Conservation (phyloP, 1,139 yeast species). For the Nematodospora anomalae region DNA sequence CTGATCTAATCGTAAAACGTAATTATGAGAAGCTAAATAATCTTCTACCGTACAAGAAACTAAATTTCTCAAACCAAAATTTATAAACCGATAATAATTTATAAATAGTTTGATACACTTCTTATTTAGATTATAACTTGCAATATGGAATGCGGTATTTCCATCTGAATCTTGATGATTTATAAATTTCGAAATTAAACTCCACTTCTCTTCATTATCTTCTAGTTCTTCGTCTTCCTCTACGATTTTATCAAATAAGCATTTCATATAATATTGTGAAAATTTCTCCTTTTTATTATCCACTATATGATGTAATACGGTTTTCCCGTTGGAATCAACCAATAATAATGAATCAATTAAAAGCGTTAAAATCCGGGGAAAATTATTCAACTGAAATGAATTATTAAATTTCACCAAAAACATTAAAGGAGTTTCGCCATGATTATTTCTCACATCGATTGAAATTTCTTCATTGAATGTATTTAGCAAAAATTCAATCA, state of each 20-base stretch:
- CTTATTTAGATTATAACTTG: constrained; percentile 73
- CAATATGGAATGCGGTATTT: constrained; percentile 83
- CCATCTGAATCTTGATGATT: constrained; percentile 83
- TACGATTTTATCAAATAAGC: constrained; percentile 59
- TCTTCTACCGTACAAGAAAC: constrained; percentile 77
- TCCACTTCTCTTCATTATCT: constrained; percentile 19
- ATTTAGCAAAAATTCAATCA: constrained; percentile 70
- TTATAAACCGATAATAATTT: constrained; percentile 70
- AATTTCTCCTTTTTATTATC: constrained; percentile 59
- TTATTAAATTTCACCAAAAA: constrained; percentile 89
- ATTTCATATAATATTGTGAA: constrained; percentile 80
- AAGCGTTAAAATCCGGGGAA: constrained; percentile 68
- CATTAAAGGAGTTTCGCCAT: constrained; percentile 88
- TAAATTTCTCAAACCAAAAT: constrained; percentile 60
- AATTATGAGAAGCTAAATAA: constrained; percentile 47
- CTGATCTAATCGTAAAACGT: constrained; percentile 27
- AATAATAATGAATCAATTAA: constrained; percentile 76
- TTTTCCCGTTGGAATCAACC: constrained; percentile 67
- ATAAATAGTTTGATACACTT: constrained; percentile 73
- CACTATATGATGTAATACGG: constrained; percentile 77
- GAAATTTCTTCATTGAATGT: constrained; percentile 45
- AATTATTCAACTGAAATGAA: constrained; percentile 72
- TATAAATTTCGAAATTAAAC: constrained; percentile 61
- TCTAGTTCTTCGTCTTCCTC: constrained; percentile 17
- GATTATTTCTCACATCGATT: constrained; percentile 61